These are phyloP conservation scores for Jackrogersella minutella DNA, from an alignment of 495 filamentous ascomycete genomes.

Conservation along the genomic window DNA sequence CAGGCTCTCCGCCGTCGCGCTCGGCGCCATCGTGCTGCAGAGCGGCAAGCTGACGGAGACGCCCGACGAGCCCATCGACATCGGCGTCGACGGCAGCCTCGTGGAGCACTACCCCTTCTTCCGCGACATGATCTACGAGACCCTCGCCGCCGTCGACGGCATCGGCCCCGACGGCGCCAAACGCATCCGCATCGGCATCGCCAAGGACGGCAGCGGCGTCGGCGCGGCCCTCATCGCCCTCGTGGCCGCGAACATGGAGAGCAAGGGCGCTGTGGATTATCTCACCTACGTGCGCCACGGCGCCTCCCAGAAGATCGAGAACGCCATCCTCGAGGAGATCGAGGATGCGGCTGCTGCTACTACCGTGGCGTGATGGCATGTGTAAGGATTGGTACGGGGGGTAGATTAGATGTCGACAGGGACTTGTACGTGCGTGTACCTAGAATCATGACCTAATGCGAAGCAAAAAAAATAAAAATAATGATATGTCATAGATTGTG, in stretches of 20 bases:
- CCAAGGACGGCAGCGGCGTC: constrained; percentile 92
- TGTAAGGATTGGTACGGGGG: not conserved
- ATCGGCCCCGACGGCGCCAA: constrained; percentile 78
- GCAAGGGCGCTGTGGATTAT: constrained; percentile 39
- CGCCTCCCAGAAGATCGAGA: constrained; percentile 23
- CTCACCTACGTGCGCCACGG: constrained; percentile 32
- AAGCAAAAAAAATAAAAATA: constrained; percentile 24
- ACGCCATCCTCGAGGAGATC: constrained; percentile 32
- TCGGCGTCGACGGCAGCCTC: constrained; percentile 89
- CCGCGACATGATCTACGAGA: constrained; percentile 78
- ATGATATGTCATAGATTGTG: not conserved
- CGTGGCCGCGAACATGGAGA: constrained; percentile 65
- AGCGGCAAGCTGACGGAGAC: constrained; percentile 68
- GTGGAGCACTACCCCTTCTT: constrained; percentile 94
- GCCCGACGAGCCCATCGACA: constrained; percentile 73
- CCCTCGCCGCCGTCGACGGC: constrained; percentile 71
- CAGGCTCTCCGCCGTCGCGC: constrained; percentile 84
- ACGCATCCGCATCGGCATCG: constrained; percentile 87
- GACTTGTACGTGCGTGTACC: constrained; percentile 21
- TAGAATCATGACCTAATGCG: constrained; percentile 39
- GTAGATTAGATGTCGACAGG: too few species aligned
- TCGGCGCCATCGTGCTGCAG: constrained; percentile 81
- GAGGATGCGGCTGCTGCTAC: too few species aligned
- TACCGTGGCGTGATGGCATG: constrained; percentile 22
- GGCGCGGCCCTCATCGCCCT: constrained; percentile 91